Conservation (phyloP, 1,139 yeast species). For the Pichia sp. region DNA sequence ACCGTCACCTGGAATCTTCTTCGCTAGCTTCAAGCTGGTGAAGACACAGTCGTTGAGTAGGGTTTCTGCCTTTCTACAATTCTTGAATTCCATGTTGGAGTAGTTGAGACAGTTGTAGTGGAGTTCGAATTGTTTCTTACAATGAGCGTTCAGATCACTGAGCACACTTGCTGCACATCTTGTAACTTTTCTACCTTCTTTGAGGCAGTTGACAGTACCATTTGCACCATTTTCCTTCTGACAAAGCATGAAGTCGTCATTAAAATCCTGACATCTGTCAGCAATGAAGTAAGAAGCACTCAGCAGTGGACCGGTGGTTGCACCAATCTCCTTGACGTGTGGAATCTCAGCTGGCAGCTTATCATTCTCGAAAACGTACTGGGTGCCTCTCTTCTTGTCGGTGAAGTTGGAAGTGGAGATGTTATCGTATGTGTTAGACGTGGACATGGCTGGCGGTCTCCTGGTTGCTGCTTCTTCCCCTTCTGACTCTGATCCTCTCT, state of each 20-base stretch:
- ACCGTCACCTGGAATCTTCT: slow-evolving; percentile 65
- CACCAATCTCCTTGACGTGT: slow-evolving; percentile 82
- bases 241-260: slow-evolving; percentile 85
- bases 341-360: slow-evolving; percentile 69
- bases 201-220: slow-evolving; percentile 71
- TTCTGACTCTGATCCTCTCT: too few species aligned
- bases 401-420: slow-evolving; percentile 27
- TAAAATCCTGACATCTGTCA: slow-evolving; percentile 69
- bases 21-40: slow-evolving; percentile 59
- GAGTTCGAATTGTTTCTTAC: slow-evolving; percentile 71
- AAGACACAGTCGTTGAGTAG: slow-evolving; percentile 75
- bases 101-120: slow-evolving; percentile 82
- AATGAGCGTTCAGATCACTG: slow-evolving; percentile 67
- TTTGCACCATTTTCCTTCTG: slow-evolving; percentile 61
- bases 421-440: slow-evolving; percentile 28
- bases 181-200: slow-evolving; percentile 85
- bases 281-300: slow-evolving; percentile 81
- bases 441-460: slow-evolving; percentile 21
- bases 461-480: too few species aligned
- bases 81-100: slow-evolving; percentile 68
- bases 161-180: slow-evolving; percentile 80
- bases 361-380: slow-evolving; percentile 28
- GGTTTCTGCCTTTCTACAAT: slow-evolving; percentile 72
- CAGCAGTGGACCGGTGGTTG: slow-evolving; percentile 78
- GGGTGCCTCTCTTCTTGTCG: slow-evolving; percentile 27